Evolutionary conservation across 805 yeast genomes (phyloP).

Genomic region (Henningerozyma blattae): DNA sequence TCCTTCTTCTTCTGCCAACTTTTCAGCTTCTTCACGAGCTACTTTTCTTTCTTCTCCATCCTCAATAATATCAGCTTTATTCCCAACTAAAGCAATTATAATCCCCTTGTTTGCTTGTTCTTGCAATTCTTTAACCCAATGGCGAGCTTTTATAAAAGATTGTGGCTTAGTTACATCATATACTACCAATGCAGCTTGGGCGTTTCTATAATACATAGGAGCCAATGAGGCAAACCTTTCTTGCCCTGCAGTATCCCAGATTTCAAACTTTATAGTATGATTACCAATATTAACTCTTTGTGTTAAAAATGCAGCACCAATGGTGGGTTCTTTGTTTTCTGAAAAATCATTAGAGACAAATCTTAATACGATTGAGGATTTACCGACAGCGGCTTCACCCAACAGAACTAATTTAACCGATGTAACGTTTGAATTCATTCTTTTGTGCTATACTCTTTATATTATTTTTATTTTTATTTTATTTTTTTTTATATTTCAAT

Average conservation of each 20-base stretch:
- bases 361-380: conserved; percentile 81
- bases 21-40: conserved; percentile 32
- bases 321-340: conserved; percentile 95
- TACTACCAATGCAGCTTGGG: conserved; percentile 93
- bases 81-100: conserved; percentile 87
- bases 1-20: conserved; percentile 42
- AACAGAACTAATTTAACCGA: conserved; percentile 75
- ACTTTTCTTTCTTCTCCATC: conserved; percentile 38
- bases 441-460: too few relatives aligned
- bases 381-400: conserved; percentile 98
- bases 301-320: conserved; percentile 94
- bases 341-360: conserved; percentile 93
- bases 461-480: too few relatives aligned
- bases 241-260: conserved; percentile 98
- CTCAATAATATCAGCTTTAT: conserved; percentile 72
- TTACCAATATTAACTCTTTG: conserved; percentile 84
- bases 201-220: conserved; percentile 95
- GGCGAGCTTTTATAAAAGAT: conserved; percentile 89
- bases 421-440: conserved; percentile 21
- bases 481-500: too few relatives aligned
- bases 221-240: conserved; percentile 93
- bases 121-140: conserved; percentile 94
- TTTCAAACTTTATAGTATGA: conserved; percentile 80
- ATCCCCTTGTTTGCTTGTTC: conserved; percentile 92
- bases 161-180: conserved; percentile 94